Conservation (phyloP, 1,284 basidiomycete genomes). For the Ustilago cynodontis region DNA sequence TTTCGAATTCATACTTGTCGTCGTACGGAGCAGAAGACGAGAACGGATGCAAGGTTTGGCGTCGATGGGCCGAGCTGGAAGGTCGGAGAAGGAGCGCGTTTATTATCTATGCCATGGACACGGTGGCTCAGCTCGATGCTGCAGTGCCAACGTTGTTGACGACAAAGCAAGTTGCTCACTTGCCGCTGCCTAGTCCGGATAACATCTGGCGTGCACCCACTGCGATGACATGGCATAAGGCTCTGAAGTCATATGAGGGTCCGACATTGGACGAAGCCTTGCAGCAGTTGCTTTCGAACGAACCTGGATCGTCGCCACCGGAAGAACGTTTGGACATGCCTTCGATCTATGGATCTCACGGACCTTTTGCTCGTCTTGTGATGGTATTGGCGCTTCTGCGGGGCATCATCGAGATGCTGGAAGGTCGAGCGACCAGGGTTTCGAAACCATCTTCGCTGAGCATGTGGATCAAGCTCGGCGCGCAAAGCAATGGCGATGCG, state of each 20-base stretch:
- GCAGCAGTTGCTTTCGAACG: slow-evolving; percentile 41
- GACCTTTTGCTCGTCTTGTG: slow-evolving; percentile 59
- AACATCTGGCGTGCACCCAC: slow-evolving; percentile 55
- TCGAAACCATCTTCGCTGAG: slow-evolving; percentile 45
- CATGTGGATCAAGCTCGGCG: slow-evolving; percentile 37
- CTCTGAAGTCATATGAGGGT: slow-evolving; percentile 36
- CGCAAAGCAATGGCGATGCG: slow-evolving; percentile 20
- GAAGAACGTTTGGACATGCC: slow-evolving; percentile 6
- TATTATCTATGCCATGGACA: slow-evolving; percentile 58
- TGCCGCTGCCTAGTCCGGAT: slow-evolving; percentile 61
- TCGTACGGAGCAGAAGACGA: slow-evolving; percentile 35
- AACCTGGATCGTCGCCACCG: slow-evolving; percentile 20
- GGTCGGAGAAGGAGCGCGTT: slow-evolving; percentile 57
- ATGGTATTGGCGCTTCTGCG: slow-evolving; percentile 61
- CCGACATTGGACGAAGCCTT: slow-evolving; percentile 56
- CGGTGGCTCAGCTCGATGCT: slow-evolving; percentile 56
- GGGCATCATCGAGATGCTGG: slow-evolving; percentile 61
- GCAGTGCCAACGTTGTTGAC: slow-evolving; percentile 45
- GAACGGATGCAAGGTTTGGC: slow-evolving; percentile 57
- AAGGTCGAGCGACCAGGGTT: slow-evolving; percentile 47
- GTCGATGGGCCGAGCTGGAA: slow-evolving; percentile 60
- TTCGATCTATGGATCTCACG: slow-evolving; percentile 54
- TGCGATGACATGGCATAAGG: slow-evolving; percentile 41
- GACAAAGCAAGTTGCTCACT: slow-evolving; percentile 53
- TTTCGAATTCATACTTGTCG: slow-evolving; percentile 50